These are phyloP conservation scores for Scedosporium minutisporum DNA, from an alignment of 2,329 filamentous ascomycete genomes.

Conservation along the genomic window DNA sequence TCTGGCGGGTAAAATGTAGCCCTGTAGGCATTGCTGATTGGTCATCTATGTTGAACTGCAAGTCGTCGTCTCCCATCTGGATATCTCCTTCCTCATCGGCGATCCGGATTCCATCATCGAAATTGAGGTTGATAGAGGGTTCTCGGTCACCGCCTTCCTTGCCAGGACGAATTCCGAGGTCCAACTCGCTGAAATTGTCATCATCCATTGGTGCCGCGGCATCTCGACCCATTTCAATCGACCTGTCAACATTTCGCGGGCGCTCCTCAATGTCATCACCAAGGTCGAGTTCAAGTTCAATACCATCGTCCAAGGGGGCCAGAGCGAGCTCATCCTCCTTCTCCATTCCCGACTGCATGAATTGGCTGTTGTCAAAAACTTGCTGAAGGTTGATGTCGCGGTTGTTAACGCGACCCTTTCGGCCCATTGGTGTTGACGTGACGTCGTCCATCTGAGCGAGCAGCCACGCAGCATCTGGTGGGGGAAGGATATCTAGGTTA, in stretches of 20 bases:
- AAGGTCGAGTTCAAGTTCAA: slow-evolving; percentile 65
- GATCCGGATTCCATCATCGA: slow-evolving; percentile 48
- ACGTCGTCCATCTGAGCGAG: slow-evolving; percentile 64
- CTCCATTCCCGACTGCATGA: slow-evolving; percentile 58
- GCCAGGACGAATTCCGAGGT: slow-evolving; percentile 40
- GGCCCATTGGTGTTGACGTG: slow-evolving; percentile 36
- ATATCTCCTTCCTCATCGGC: slow-evolving; percentile 56
- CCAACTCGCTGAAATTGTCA: slow-evolving; percentile 57
- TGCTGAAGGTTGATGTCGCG: slow-evolving; percentile 61
- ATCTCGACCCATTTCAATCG: slow-evolving; percentile 85
- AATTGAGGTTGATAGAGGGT: slow-evolving; percentile 41
- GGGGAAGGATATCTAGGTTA: slow-evolving; percentile 64
- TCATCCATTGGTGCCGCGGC: slow-evolving; percentile 64
- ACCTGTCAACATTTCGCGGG: slow-evolving; percentile 41
- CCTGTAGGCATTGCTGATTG: slow-evolving; percentile 45
- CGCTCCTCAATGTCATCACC: slow-evolving; percentile 64
- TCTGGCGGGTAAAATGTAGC: slow-evolving; percentile 41
- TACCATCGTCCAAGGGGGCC: slow-evolving; percentile 47
- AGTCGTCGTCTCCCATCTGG: slow-evolving; percentile 50
- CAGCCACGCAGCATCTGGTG: slow-evolving; percentile 79
- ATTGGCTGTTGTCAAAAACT: slow-evolving; percentile 67
- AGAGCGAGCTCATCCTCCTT: slow-evolving; percentile 48
- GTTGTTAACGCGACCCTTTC: slow-evolving; percentile 48
- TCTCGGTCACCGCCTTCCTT: slow-evolving; percentile 50
- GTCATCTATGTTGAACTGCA: slow-evolving; percentile 54